These are phyloP conservation scores for Sophora flavescens DNA, from an alignment of 306 rosid genomes.

Conservation along the genomic window DNA sequence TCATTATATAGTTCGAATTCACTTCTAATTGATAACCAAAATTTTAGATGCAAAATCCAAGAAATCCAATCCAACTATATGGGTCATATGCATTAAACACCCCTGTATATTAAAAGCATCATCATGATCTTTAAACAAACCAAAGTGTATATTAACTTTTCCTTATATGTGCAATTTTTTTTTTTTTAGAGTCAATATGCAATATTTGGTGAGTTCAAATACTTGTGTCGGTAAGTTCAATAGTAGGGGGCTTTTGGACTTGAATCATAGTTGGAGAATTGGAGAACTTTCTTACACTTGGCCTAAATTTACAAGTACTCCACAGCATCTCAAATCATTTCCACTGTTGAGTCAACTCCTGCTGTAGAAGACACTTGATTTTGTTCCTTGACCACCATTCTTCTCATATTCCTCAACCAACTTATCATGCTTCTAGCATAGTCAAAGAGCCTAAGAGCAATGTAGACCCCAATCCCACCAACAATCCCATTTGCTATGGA, in stretches of 20 bases:
- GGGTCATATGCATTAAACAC: not conserved
- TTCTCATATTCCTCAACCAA: constrained; percentile 77
- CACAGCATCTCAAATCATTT: constrained; percentile 52
- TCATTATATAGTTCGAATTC: no score
- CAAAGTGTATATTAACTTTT: not conserved
- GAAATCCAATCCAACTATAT: not conserved
- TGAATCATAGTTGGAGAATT: no score
- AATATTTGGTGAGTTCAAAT: no score
- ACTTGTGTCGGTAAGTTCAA: no score
- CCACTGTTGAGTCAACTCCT: constrained; percentile 51
- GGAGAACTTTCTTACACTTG: not conserved
- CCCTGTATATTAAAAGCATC: not conserved
- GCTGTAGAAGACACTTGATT: constrained; percentile 86
- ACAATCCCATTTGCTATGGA: constrained; percentile 91
- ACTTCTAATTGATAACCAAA: no score
- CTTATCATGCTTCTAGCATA: constrained; percentile 37
- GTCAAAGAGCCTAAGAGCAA: constrained; percentile 76
- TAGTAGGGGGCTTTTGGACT: no score
- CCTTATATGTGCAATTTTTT: no score
- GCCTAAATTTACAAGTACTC: constrained; percentile 11
- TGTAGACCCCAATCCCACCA: constrained; percentile 79
- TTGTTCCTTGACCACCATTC: constrained; percentile 65
- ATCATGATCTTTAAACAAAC: not conserved
- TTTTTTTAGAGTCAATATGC: not conserved
- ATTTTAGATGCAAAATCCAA: not conserved